Conservation (phyloP, 2,329 filamentous ascomycete genomes). For the Tolypocladium amazonense region DNA sequence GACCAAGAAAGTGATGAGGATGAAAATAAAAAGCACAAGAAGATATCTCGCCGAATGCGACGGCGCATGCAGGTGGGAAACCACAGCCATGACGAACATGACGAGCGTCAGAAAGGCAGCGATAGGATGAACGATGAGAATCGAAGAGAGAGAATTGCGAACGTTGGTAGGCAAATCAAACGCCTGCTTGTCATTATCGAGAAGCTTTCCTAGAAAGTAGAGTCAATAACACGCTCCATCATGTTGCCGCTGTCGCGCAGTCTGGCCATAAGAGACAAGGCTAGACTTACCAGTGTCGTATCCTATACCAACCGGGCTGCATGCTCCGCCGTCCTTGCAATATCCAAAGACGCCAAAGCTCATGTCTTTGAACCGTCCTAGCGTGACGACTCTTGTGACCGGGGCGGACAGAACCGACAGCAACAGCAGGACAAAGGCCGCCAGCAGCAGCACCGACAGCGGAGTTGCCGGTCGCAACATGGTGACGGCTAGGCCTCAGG, state of each 20-base stretch:
- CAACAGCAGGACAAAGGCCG: conserved; percentile 75
- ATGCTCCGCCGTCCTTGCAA: conserved; percentile 52
- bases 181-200: conserved; percentile 19
- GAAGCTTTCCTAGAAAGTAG: conserved; percentile 10
- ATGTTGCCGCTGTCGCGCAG: not conserved
- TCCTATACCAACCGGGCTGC: conserved; percentile 68
- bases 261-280: not conserved
- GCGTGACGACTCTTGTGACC: conserved; percentile 72
- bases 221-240: not conserved
- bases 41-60: conserved; percentile 87
- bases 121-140: conserved; percentile 87
- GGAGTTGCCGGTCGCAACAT: conserved; percentile 92
- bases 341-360: conserved; percentile 91
- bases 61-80: conserved; percentile 77
- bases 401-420: conserved; percentile 87
- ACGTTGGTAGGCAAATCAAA: conserved; percentile 48
- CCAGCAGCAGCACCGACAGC: conserved; percentile 72
- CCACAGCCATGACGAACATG: conserved; percentile 68
- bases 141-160: conserved; percentile 62
- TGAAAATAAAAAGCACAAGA: conserved; percentile 73
- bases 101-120: conserved; percentile 78
- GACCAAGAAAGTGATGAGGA: conserved; percentile 73
- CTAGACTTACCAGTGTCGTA: conserved; percentile 62
- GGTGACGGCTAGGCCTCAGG: conserved; percentile 25
- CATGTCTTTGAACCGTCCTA: conserved; percentile 66